phyloP scores from a whole-genome alignment of 2,329 filamentous ascomycete genomes.

The Cadophora gregata region DNA sequence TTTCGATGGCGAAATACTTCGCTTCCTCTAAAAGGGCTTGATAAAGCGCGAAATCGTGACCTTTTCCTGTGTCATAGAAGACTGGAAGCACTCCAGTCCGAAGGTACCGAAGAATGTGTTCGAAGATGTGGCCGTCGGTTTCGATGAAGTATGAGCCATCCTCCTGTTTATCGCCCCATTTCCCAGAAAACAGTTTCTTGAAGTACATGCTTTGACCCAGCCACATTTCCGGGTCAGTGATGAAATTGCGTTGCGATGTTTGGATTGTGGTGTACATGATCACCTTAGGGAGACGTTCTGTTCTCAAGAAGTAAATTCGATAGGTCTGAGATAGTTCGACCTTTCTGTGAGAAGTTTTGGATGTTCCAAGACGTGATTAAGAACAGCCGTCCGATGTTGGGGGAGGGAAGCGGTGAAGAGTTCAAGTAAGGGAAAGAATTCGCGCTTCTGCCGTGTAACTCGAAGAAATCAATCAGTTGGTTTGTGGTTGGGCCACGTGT shows the following conservation, averaged over 20 bases:
- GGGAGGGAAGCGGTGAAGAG: too few relatives aligned
- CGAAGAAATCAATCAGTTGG: too few relatives aligned
- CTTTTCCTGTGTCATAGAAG: conserved; percentile 9
- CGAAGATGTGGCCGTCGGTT: conserved; percentile 1
- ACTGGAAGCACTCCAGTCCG: conserved; percentile 10
- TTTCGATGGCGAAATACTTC: conserved; percentile 1
- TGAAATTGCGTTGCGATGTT: not conserved
- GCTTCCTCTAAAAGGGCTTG: conserved; percentile 4
- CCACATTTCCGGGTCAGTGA: not conserved
- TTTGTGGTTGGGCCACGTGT: too few relatives aligned
- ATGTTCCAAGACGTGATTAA: too few relatives aligned
- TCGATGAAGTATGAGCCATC: conserved; percentile 13
- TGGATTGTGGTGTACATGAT: conserved; percentile 2
- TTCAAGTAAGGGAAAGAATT: too few relatives aligned
- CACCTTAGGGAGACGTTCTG: conserved; percentile 4
- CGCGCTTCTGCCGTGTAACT: too few relatives aligned
- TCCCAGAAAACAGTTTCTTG: conserved; percentile 7
- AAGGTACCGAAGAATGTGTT: conserved; percentile 7
- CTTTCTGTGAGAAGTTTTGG: too few relatives aligned
- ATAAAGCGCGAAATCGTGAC: conserved; percentile 13
- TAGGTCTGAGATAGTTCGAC: not conserved
- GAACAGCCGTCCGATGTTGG: too few relatives aligned
- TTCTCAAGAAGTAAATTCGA: not conserved
- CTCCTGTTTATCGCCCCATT: conserved; percentile 1
- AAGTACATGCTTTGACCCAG: conserved; percentile 10